Percentiles rank a stretch among this genome's conserved stretches.
These are phyloP conservation scores for Aspergillus bertholletiae DNA, from an alignment of 495 filamentous ascomycete genomes.

Conservation along the genomic window DNA sequence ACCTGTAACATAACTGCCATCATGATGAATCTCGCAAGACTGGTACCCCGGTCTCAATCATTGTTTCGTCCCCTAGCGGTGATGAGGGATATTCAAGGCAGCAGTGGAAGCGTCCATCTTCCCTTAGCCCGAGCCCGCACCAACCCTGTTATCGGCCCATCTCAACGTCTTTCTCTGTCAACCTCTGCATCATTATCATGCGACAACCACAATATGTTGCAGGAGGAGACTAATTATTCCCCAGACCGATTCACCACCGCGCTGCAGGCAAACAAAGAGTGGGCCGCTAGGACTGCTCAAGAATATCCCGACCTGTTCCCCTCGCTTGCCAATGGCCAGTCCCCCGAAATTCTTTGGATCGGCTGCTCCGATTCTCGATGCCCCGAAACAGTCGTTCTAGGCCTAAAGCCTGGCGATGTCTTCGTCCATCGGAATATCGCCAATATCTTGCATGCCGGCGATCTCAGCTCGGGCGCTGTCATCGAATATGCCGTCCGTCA, in stretches of 20 bases:
- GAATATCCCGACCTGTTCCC: conserved; percentile 72
- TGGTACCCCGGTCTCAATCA: conserved; percentile 14
- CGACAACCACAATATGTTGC: conserved; percentile 8
- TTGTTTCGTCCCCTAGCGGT: conserved; percentile 7
- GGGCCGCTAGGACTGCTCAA: conserved; percentile 61
- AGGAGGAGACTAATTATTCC: conserved; percentile 15
- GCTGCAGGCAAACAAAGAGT: conserved; percentile 59
- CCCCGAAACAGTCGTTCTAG: conserved; percentile 81
- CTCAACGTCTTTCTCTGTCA: conserved; percentile 13
- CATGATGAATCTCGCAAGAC: conserved; percentile 24
- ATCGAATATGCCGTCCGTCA: conserved; percentile 76
- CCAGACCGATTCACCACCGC: conserved; percentile 32
- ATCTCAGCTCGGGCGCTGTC: conserved; percentile 73
- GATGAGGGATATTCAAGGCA: neutral
- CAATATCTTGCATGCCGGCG: conserved; percentile 75
- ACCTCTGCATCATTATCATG: conserved; percentile 20
- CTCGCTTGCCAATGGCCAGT: conserved; percentile 63
- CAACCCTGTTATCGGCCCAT: neutral
- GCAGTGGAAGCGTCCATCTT: neutral
- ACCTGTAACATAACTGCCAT: neutral
- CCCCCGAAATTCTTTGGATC: conserved; percentile 82
- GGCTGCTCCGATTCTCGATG: conserved; percentile 89
- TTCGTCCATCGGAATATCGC: conserved; percentile 96
- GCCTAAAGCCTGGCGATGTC: conserved; percentile 79
- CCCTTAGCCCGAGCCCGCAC: conserved; percentile 2